A percentile compares a stretch with the other conserved stretches of the same genome.
Evolutionary conservation across 257 asterid genomes (phyloP).

Genomic region (Solanum lycopersicoides): DNA sequence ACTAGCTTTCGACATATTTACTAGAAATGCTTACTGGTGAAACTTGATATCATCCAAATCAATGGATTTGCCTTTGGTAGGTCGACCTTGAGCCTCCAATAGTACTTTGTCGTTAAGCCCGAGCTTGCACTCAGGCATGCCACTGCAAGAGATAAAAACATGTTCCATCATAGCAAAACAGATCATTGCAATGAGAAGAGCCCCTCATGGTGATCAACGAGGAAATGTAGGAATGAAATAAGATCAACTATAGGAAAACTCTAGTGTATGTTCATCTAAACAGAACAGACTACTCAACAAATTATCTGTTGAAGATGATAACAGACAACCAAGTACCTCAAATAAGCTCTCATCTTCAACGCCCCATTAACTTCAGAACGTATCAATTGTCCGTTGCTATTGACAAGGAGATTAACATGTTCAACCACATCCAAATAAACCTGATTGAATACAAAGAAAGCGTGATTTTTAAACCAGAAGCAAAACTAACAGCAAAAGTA

Average conservation of each 20-base stretch:
- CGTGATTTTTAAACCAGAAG: background rate
- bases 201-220: background rate
- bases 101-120: constrained; percentile 92
- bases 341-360: constrained; percentile 90
- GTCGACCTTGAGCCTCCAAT: constrained; percentile 95
- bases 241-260: background rate
- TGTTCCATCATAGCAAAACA: background rate
- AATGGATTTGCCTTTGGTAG: constrained; percentile 92
- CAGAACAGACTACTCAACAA: background rate
- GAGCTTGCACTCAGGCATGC: constrained; percentile 99
- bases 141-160: constrained; percentile 45
- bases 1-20: background rate
- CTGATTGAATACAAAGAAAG: constrained; percentile 29
- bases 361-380: constrained; percentile 98
- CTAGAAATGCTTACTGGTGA: constrained; percentile 69
- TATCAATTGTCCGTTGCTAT: constrained; percentile 91
- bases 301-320: too few species aligned
- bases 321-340: constrained; percentile 47
- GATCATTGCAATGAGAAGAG: background rate
- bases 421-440: constrained; percentile 98
- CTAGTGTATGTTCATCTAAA: background rate
- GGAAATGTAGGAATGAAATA: background rate
- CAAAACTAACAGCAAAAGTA: background rate
- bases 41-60: constrained; percentile 97
- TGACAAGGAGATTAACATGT: constrained; percentile 96